A percentile compares a stretch with the other conserved stretches of the same genome.
Evolutionary conservation across 1,284 basidiomycete genomes (phyloP).

Genomic region (Heimioporus retisporus): DNA sequence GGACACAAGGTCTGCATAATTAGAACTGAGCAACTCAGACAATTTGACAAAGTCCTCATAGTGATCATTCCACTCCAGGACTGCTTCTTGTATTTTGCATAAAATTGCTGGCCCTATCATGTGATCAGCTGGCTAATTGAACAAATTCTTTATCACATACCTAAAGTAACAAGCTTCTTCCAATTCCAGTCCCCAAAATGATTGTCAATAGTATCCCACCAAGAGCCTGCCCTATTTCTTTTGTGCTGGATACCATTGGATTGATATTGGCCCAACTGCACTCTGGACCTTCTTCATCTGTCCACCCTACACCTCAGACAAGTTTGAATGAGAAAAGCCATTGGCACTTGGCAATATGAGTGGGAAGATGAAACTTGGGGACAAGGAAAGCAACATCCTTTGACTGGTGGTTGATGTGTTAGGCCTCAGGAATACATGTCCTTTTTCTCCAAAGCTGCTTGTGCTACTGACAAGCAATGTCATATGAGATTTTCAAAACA

Average conservation of each 20-base stretch:
- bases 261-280: conserved; percentile 15
- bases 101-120: no score
- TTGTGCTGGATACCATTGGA: conserved; percentile 14
- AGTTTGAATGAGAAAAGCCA: conserved; percentile 17
- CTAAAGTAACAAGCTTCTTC: conserved; percentile 1
- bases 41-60: no score
- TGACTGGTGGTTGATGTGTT: not conserved
- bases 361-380: conserved; percentile 22
- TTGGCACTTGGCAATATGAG: conserved; percentile 24
- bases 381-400: conserved; percentile 4
- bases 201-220: conserved; percentile 11
- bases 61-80: no score
- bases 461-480: no score
- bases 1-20: no score
- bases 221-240: conserved; percentile 24
- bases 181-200: no score
- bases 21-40: no score
- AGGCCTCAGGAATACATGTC: not conserved
- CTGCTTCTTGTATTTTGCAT: no score
- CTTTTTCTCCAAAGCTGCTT: not conserved
- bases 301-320: not conserved
- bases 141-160: no score
- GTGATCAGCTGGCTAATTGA: no score
- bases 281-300: conserved; percentile 19
- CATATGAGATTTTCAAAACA: conserved; percentile 15